Base-by-base conservation (phyloP, 208 protist genomes). In the Acanthamoeba rhysodes region DNA sequence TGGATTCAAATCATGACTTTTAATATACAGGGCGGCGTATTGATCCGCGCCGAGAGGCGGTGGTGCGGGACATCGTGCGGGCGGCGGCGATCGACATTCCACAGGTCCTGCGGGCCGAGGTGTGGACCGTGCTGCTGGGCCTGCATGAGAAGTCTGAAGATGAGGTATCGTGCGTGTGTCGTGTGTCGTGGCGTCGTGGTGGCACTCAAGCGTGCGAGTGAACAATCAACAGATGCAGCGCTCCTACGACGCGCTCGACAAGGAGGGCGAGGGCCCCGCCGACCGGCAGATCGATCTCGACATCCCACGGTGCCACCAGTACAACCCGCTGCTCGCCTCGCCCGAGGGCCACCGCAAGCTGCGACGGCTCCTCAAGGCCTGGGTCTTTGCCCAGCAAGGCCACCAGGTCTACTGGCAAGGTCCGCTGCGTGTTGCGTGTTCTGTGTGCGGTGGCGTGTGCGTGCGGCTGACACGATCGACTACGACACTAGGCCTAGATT, bases 241-340 rank as follows among this genome's bases (percentile, higher is more conserved):
- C 0, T 22, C 76, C 27, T 72, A 95, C 72, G 57, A 72, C 37
- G 50, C 72, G 72, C 50, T 85, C 10, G 57, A 92, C 34, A 68
- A 74, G 41, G 94, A 95, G 53, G 50, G 62, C 48, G 90, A 68
- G 32, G 57, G 76, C 5, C 45, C 94, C 10, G 93, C 82, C 16
- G 98, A 99, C 92, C 97, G 98, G 24, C 99, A 99, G 96, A 98
- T 99, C 45, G 90, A 97, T 41, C 97, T 99, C 4, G 99, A 99
- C 95, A 98, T 99, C 50, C 98, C 98, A 0, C 98, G 99, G 72
- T 99, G 98, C 94, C 98, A 99, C 95, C 98, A 98, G 95, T 99
- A 99, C 95, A 97, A 99, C 96, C 97, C 96, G 24, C 91, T 99
- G 0, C 96, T 99, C 7, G 82, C 97, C 29, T 97, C 97, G 1